Evolutionary conservation across 176 grass and related monocot genomes (phyloP).

Genomic region (Lolium rigidum): DNA sequence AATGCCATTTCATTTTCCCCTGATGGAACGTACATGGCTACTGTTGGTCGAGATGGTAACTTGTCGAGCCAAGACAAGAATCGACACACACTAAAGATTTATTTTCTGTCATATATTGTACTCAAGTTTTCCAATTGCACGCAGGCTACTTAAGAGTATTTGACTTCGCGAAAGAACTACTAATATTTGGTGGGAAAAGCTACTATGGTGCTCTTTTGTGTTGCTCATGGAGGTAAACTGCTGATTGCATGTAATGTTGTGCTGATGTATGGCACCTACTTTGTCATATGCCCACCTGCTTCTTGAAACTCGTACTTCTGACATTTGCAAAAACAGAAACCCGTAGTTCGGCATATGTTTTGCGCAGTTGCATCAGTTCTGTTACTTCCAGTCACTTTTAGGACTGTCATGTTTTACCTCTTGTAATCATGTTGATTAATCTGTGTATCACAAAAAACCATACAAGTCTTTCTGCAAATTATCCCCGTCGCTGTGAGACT

Average conservation of each 20-base stretch:
- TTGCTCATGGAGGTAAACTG: conserved; percentile 93
- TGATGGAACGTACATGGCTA: conserved; percentile 83
- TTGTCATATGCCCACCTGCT: conserved; percentile 1
- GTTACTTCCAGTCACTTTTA: background rate
- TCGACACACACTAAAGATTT: conserved; percentile 12
- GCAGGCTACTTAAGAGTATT: conserved; percentile 99
- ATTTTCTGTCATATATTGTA: conserved; percentile 12
- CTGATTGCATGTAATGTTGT: conserved; percentile 34
- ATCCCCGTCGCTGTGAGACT: background rate
- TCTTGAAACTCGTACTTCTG: conserved; percentile 12
- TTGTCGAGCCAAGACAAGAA: conserved; percentile 29
- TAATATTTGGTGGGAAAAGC: conserved; percentile 98
- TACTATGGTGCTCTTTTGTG: conserved; percentile 97
- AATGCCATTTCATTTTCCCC: conserved; percentile 90
- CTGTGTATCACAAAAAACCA: conserved; percentile 29
- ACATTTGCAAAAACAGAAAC: conserved; percentile 7
- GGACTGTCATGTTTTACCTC: conserved; percentile 1
- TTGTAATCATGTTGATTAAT: conserved; percentile 15
- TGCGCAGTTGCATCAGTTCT: background rate
- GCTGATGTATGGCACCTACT: conserved; percentile 30
- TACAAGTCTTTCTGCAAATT: conserved; percentile 6
- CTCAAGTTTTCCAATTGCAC: conserved; percentile 44
- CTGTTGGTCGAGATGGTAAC: conserved; percentile 94
- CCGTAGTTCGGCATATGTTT: conserved; percentile 27
- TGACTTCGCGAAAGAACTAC: conserved; percentile 80